Evolutionary conservation across 2,329 filamentous ascomycete genomes (phyloP).

Genomic region (Akanthomyces dipterigenus): DNA sequence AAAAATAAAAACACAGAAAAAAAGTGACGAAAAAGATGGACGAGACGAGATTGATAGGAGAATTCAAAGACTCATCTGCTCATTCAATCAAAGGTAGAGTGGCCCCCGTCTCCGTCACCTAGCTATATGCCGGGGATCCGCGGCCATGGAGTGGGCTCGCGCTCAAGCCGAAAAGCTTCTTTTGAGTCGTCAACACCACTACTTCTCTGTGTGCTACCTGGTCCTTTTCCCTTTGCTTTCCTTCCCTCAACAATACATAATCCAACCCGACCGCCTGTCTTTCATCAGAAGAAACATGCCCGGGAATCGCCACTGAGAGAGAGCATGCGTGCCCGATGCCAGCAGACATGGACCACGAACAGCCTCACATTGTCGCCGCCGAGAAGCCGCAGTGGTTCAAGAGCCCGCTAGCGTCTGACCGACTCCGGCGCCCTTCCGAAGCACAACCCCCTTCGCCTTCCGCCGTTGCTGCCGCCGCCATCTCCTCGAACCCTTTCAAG

Average conservation of each 20-base stretch:
- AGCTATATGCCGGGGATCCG: too few relatives aligned
- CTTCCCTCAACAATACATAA: background rate
- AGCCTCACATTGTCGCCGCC: slow-evolving; percentile 1
- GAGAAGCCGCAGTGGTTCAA: slow-evolving; percentile 9
- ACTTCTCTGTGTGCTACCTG: background rate
- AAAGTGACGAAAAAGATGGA: too few relatives aligned
- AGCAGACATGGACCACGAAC: slow-evolving; percentile 5
- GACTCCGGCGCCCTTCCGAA: background rate
- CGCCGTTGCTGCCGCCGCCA: too few relatives aligned
- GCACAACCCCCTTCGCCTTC: background rate
- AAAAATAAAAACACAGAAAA: too few relatives aligned
- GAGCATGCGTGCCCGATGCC: background rate
- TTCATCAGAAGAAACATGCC: background rate
- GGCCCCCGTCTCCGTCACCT: too few relatives aligned
- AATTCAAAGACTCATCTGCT: too few relatives aligned
- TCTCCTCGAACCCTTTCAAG: background rate
- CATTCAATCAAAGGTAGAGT: too few relatives aligned
- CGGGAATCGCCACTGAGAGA: background rate
- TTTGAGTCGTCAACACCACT: too few relatives aligned
- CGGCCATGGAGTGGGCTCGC: background rate
- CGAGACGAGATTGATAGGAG: too few relatives aligned
- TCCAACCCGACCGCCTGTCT: background rate
- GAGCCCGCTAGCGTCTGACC: slow-evolving; percentile 3
- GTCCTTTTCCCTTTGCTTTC: background rate
- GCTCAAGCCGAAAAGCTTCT: background rate